These are phyloP conservation scores for Malassezia dermatis DNA, from an alignment of 1,284 basidiomycete species.

Conservation along the genomic window DNA sequence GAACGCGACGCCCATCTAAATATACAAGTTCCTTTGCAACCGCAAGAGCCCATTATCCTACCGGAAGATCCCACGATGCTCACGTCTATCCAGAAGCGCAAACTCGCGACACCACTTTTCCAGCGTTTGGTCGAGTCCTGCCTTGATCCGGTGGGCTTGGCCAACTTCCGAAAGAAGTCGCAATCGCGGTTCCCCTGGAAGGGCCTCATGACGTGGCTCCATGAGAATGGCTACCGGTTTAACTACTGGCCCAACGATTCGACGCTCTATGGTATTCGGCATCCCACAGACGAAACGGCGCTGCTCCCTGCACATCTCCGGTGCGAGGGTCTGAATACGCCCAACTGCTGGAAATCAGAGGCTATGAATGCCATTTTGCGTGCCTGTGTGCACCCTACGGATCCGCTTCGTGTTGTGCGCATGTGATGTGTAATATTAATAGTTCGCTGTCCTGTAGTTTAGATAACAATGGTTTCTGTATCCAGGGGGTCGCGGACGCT, in stretches of 20 bases:
- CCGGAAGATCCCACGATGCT: conserved; percentile 19
- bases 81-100: conserved; percentile 18
- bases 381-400: conserved; percentile 14
- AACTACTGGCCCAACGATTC: conserved; percentile 20
- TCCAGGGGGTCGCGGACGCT: background rate
- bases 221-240: conserved; percentile 18
- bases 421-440: conserved; percentile 4
- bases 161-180: conserved; percentile 17
- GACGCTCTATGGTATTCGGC: conserved; percentile 15
- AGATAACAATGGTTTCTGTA: background rate
- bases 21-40: conserved; percentile 16
- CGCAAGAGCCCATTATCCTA: conserved; percentile 17
- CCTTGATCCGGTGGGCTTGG: conserved; percentile 13
- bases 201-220: conserved; percentile 17
- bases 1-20: conserved; percentile 16
- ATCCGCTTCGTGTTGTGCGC: conserved; percentile 16
- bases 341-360: conserved; percentile 20
- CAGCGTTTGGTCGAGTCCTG: conserved; percentile 18
- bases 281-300: conserved; percentile 13
- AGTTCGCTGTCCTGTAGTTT: background rate
- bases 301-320: conserved; percentile 16
- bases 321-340: conserved; percentile 17
- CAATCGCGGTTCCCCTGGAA: conserved; percentile 19
- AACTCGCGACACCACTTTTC: conserved; percentile 16
- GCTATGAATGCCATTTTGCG: conserved; percentile 19